These are phyloP conservation scores for Globisporangium irregulare DNA, from an alignment of 352 stramenopile genomes.

Conservation along the genomic window DNA sequence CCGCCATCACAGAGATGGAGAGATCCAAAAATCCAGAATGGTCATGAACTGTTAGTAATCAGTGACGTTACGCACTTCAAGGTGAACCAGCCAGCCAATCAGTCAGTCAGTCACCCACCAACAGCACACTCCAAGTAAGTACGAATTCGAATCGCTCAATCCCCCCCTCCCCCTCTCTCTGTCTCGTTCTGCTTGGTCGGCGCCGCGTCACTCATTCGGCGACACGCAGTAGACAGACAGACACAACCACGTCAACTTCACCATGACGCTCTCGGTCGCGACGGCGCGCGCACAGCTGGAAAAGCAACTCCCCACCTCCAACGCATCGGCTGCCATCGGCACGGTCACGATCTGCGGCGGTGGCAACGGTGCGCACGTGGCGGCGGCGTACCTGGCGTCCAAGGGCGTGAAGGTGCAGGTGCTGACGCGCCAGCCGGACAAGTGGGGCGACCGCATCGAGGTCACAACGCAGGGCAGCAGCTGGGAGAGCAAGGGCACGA, in stretches of 20 bases:
- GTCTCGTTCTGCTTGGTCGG: background rate
- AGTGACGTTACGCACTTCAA: background rate
- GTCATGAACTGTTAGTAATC: background rate
- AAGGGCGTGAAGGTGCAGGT: constrained; percentile 83
- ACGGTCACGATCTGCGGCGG: constrained; percentile 90
- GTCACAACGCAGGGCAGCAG: constrained; percentile 82
- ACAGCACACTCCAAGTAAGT: background rate
- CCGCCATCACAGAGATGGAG: background rate
- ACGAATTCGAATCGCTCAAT: background rate
- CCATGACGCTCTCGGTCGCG: constrained; percentile 79
- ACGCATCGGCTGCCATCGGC: constrained; percentile 28
- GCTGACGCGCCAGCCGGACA: constrained; percentile 77
- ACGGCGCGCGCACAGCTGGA: constrained; percentile 63
- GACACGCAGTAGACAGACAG: background rate
- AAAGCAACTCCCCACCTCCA: constrained; percentile 37
- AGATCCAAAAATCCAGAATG: no score
- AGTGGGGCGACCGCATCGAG: constrained; percentile 77
- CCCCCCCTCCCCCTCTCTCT: background rate
- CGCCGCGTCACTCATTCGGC: constrained; percentile 1
- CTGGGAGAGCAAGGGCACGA: constrained; percentile 77
- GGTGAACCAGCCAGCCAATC: background rate
- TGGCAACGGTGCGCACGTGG: constrained; percentile 90
- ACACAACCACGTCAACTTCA: background rate
- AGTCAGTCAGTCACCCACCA: background rate
- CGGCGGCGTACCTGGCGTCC: constrained; percentile 84